Conservation (phyloP, 495 filamentous ascomycete species). For the Penicillium paxilli region DNA sequence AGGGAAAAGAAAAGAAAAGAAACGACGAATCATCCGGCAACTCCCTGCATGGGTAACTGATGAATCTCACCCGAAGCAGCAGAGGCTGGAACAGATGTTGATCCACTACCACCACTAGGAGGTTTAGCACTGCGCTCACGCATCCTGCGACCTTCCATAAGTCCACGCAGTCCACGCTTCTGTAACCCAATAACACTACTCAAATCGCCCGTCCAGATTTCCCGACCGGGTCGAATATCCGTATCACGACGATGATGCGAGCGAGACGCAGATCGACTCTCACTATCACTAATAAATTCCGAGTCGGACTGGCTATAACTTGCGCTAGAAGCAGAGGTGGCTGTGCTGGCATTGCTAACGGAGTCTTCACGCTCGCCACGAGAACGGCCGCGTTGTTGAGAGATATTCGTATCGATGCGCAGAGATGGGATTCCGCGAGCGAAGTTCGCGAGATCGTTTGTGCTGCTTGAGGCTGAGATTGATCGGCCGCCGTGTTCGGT, state of each 20-base stretch:
- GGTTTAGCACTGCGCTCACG: constrained; percentile 62
- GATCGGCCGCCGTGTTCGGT: constrained; percentile 42
- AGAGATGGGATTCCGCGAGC: constrained; percentile 41
- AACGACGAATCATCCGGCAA: constrained; percentile 15
- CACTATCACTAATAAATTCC: constrained; percentile 31
- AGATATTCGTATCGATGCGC: constrained; percentile 46
- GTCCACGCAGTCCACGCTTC: constrained; percentile 84
- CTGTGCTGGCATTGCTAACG: constrained; percentile 42
- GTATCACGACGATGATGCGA: constrained; percentile 34
- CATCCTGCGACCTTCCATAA: constrained; percentile 94
- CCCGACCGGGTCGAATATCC: constrained; percentile 37
- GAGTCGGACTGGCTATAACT: constrained; percentile 47
- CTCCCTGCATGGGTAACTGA: constrained; percentile 17
- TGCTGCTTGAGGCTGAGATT: constrained; percentile 35
- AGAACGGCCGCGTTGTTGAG: constrained; percentile 23
- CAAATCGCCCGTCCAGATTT: constrained; percentile 80
- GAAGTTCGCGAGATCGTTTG: constrained; percentile 25
- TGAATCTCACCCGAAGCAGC: constrained; percentile 20
- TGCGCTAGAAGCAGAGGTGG: constrained; percentile 41
- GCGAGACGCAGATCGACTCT: constrained; percentile 19
- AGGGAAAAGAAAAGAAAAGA: background rate
- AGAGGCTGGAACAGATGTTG: constrained; percentile 16
- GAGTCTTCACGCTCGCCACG: constrained; percentile 43
- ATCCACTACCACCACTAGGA: constrained; percentile 23
- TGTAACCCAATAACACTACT: constrained; percentile 96